Evolutionary conservation across 1,284 basidiomycete species (phyloP), one percentile per base, ranked within the genome.

Genomic region (Farysia itapuensis): DNA sequence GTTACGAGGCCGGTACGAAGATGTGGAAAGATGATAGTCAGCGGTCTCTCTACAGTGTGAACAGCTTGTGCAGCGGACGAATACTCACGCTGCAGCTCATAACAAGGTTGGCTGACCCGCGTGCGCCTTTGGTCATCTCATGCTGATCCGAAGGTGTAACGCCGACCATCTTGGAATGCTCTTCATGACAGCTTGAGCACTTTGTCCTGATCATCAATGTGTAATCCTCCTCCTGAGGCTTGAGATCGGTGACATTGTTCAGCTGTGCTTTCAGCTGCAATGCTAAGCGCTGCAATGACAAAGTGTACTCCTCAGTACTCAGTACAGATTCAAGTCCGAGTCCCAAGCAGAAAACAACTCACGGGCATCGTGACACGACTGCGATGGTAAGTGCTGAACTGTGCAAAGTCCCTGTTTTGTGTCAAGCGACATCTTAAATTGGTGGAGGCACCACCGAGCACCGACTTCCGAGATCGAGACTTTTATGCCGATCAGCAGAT

Each of bases 171-270:
- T 72, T 74, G 19, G 67, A 35, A 30, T 76, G 74, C 16, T 39
- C 43, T 39, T 76, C 74, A 29, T 72, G 72, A 36, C 74, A 76
- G 6, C 63, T 64, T 4, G 60, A 70, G 51, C 74, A 76, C 51
- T 74, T 72, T 21, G 67, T 45, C 11, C 33, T 39, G 16, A 71
- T 29, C 51, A 75, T 61, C 2, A 76, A 41, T 5, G 56, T 57
- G 35, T 65, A 48, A 23, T 74, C 69, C n/a, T 60, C 64, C 29
- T 65, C 63, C 5, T 49, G 26, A 4, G 74, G 74, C 8, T 48
- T 43, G 7, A 76, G 59, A 0, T 32, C 33, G 4, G 56, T 70
- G 13, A 76, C 74, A 35, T 61, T 59, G 40, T 36, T 53, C 34
- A 74, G 50, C 29, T 73, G 69, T 16, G 60, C 74, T 41, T 59